A percentile compares a stretch with the other conserved stretches of the same genome.
These are phyloP conservation scores for Pelargonium myrrhifolium DNA, from an alignment of 441 rosid species.

Conservation along the genomic window DNA sequence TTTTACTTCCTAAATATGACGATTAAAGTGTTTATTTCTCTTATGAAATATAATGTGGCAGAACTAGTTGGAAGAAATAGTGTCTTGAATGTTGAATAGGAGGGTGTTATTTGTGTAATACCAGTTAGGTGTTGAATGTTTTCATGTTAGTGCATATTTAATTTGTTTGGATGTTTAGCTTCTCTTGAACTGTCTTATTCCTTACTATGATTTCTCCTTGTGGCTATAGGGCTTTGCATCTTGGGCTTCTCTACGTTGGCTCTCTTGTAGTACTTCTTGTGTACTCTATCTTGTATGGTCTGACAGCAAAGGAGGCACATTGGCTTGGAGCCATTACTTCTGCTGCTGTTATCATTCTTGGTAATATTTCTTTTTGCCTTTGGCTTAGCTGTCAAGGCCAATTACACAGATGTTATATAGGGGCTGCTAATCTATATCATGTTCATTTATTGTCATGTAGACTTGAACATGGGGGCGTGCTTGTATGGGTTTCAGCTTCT, in stretches of 20 bases:
- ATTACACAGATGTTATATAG: slow-evolving; percentile 14
- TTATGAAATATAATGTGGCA: neutral
- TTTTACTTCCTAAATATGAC: neutral
- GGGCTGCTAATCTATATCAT: slow-evolving; percentile 23
- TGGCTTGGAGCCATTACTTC: slow-evolving; percentile 99
- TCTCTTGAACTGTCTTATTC: slow-evolving; percentile 7
- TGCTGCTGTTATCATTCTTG: slow-evolving; percentile 92
- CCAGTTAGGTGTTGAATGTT: slow-evolving; percentile 1
- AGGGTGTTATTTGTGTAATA: slow-evolving; percentile 1
- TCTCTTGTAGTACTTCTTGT: slow-evolving; percentile 86
- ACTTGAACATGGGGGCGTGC: slow-evolving; percentile 99
- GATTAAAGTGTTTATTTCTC: neutral
- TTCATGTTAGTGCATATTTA: neutral
- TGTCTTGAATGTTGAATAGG: neutral
- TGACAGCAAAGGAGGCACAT: slow-evolving; percentile 87
- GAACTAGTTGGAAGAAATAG: neutral
- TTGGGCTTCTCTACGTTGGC: slow-evolving; percentile 84
- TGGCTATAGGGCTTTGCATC: slow-evolving; percentile 87
- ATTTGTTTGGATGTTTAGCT: slow-evolving; percentile 15
- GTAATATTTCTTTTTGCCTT: slow-evolving; percentile 31
- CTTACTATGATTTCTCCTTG: slow-evolving; percentile 19
- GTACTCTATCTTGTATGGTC: slow-evolving; percentile 87
- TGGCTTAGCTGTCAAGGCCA: slow-evolving; percentile 16
- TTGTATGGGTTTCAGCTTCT: slow-evolving; percentile 97
- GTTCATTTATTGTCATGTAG: slow-evolving; percentile 36